phyloP scores from a whole-genome alignment of 352 stramenopile genomes.

The Globisporangium paroecandrum region DNA sequence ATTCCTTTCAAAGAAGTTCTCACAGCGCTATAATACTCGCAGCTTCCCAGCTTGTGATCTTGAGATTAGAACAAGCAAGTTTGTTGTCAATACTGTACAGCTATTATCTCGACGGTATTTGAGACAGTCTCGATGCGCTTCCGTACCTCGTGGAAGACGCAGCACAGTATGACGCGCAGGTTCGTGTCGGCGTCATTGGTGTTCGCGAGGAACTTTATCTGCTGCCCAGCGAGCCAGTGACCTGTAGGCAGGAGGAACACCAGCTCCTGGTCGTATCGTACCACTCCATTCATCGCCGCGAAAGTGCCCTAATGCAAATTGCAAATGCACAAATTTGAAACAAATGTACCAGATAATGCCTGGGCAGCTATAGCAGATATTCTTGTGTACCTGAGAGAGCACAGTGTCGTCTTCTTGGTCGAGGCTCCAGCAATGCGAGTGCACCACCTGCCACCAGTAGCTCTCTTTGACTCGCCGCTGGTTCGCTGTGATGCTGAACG shows the following conservation, averaged over 20 bases:
- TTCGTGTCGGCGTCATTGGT: slow-evolving; percentile 9
- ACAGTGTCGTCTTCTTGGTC: not conserved
- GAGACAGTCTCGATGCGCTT: not conserved
- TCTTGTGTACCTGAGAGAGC: slow-evolving; percentile 7
- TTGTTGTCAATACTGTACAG: not conserved
- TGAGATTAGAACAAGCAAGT: not conserved
- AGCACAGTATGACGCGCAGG: slow-evolving; percentile 12
- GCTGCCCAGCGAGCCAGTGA: slow-evolving; percentile 28
- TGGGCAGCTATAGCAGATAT: not conserved
- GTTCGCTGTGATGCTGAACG: not conserved
- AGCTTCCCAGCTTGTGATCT: not conserved
- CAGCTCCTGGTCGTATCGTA: slow-evolving; percentile 16
- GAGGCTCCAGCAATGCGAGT: slow-evolving; percentile 1
- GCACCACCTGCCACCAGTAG: slow-evolving; percentile 2
- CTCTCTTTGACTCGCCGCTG: not conserved
- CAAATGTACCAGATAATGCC: too few relatives aligned
- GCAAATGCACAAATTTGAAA: not conserved
- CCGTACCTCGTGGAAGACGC: slow-evolving; percentile 20
- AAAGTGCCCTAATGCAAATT: slow-evolving; percentile 12
- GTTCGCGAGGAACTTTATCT: slow-evolving; percentile 10
- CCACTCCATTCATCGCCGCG: slow-evolving; percentile 16
- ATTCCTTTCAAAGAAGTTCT: not conserved
- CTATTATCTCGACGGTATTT: too few relatives aligned
- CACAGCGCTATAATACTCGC: not conserved
- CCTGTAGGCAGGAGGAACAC: slow-evolving; percentile 23